A percentile compares a stretch with the other conserved stretches of the same genome.
Evolutionary conservation across 306 rosid species (phyloP).

Genomic region (Medicago arabica): DNA sequence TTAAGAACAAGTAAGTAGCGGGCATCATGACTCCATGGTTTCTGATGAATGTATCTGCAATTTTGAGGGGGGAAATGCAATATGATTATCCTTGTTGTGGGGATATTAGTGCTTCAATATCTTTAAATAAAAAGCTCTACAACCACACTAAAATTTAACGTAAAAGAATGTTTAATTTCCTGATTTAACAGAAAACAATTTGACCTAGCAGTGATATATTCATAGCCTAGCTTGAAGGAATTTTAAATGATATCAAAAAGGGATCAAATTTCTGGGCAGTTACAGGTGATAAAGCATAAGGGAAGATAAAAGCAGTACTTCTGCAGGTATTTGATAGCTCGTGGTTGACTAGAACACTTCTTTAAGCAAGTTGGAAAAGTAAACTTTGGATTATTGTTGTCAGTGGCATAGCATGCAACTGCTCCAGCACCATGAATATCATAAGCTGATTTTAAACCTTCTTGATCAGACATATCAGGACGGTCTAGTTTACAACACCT

Average conservation of each 20-base stretch:
- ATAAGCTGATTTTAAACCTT: constrained; percentile 65
- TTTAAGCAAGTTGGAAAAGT: constrained; percentile 74
- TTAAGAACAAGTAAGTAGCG: constrained; percentile 85
- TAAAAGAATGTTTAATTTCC: constrained; percentile 30
- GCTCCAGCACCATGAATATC: constrained; percentile 87
- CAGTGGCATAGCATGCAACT: constrained; percentile 77
- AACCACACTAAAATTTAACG: constrained; percentile 18
- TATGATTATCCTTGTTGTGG: constrained; percentile 26
- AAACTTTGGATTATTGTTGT: constrained; percentile 60
- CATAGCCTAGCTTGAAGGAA: constrained; percentile 20
- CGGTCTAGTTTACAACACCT: constrained; percentile 70
- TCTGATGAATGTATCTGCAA: constrained; percentile 79
- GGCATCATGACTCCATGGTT: constrained; percentile 82
- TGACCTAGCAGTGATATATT: constrained; percentile 23
- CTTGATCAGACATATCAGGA: constrained; percentile 51
- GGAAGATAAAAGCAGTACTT: constrained; percentile 55
- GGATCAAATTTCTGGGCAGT: constrained; percentile 21
- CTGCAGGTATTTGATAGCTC: constrained; percentile 64
- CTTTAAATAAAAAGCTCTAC: constrained; percentile 11
- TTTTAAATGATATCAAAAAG: constrained; percentile 2
- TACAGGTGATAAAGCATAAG: not conserved
- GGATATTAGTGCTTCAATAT: not conserved
- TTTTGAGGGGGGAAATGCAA: constrained; percentile 31
- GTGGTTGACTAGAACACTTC: constrained; percentile 60
- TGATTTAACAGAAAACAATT: constrained; percentile 20